Evolutionary conservation across 495 filamentous ascomycete genomes (phyloP).

Genomic region (Tuber brumale): DNA sequence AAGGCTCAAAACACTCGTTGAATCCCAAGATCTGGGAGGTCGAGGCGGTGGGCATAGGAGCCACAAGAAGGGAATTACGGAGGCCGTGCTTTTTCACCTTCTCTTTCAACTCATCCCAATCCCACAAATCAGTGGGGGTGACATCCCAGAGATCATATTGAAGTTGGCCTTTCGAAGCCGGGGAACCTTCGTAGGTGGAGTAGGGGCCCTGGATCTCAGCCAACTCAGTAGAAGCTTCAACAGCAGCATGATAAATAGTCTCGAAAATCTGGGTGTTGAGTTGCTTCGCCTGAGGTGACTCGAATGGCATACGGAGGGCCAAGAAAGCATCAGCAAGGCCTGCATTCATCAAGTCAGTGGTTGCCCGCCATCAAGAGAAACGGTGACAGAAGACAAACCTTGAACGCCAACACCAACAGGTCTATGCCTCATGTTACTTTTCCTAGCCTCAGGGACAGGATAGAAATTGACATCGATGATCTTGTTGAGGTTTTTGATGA

Average conservation of each 20-base stretch:
- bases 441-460: slow-evolving; percentile 83
- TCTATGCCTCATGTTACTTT: slow-evolving; percentile 90
- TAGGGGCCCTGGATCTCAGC: slow-evolving; percentile 79
- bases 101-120: slow-evolving; percentile 84
- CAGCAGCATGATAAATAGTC: slow-evolving; percentile 95
- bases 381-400: slow-evolving; percentile 48
- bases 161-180: slow-evolving; percentile 88
- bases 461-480: slow-evolving; percentile 98
- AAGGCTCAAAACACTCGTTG: slow-evolving; percentile 99
- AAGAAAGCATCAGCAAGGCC: slow-evolving; percentile 93
- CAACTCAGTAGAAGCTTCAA: slow-evolving; percentile 80
- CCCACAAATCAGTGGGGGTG: slow-evolving; percentile 88
- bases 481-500: slow-evolving; percentile 90
- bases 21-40: slow-evolving; percentile 95
- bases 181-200: slow-evolving; percentile 83
- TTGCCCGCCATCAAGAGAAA: not conserved
- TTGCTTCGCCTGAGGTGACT: slow-evolving; percentile 84
- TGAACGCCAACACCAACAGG: slow-evolving; percentile 95
- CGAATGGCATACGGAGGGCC: slow-evolving; percentile 91
- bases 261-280: slow-evolving; percentile 99
- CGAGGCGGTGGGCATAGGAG: slow-evolving; percentile 94
- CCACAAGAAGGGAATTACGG: slow-evolving; percentile 88
- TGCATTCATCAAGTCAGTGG: slow-evolving; percentile 9
- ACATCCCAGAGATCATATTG: slow-evolving; percentile 99
- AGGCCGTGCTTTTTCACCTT: slow-evolving; percentile 86